phyloP scores from a whole-genome alignment of 495 filamentous ascomycete genomes.

The Tuber calosporum region DNA sequence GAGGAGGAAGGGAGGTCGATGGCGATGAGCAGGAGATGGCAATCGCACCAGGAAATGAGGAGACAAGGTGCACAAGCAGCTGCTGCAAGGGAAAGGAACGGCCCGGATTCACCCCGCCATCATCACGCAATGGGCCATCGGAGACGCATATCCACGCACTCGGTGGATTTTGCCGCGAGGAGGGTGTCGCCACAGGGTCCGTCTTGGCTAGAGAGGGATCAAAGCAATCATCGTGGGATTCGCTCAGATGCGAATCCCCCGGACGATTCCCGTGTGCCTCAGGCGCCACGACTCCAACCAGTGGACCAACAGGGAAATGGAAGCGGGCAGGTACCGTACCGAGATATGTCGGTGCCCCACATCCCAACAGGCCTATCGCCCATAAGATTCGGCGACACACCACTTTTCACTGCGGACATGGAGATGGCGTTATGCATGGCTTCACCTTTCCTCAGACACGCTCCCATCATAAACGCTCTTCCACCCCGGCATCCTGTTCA shows the following conservation, averaged over 20 bases:
- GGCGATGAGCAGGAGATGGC: slow-evolving; percentile 17
- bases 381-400: not conserved
- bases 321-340: not conserved
- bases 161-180: not conserved
- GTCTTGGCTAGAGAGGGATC: slow-evolving; percentile 2
- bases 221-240: not conserved
- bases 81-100: slow-evolving; percentile 21
- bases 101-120: not conserved
- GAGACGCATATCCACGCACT: slow-evolving; percentile 2
- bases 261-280: not conserved
- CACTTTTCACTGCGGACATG: not conserved
- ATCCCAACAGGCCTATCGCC: not conserved
- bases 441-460: not conserved
- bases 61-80: slow-evolving; percentile 18
- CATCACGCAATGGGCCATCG: slow-evolving; percentile 1
- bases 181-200: not conserved
- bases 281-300: not conserved
- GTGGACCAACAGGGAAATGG: not conserved
- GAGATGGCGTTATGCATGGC: slow-evolving; percentile 1
- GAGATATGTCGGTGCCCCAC: not conserved
- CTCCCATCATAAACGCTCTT: slow-evolving; percentile 4
- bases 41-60: slow-evolving; percentile 15
- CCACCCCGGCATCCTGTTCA: not conserved
- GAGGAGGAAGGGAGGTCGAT: slow-evolving; percentile 30
- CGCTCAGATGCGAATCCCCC: not conserved